Evolutionary conservation across 2,329 filamentous ascomycete species (phyloP).

Genomic region (Colletotrichum costaricense): DNA sequence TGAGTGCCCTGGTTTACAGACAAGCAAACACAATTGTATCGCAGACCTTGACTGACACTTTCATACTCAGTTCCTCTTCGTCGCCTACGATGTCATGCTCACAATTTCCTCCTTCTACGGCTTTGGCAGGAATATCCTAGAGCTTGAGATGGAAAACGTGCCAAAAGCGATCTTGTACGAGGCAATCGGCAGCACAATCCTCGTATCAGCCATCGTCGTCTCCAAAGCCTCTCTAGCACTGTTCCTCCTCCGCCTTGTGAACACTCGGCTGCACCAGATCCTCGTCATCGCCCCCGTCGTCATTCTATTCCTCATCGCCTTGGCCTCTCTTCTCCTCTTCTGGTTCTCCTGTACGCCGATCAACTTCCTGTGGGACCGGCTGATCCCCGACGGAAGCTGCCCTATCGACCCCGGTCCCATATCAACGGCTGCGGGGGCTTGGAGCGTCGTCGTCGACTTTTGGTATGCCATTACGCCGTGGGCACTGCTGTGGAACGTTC

Average conservation of each 20-base stretch:
- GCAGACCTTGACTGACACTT: not conserved
- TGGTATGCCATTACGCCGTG: slow-evolving; percentile 55
- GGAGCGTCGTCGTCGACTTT: slow-evolving; percentile 48
- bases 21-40: not conserved
- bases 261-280: slow-evolving; percentile 12
- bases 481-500: slow-evolving; percentile 55
- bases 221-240: slow-evolving; percentile 32
- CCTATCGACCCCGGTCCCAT: slow-evolving; percentile 30
- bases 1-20: slow-evolving; percentile 3
- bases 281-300: slow-evolving; percentile 23
- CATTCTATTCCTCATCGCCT: slow-evolving; percentile 16
- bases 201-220: slow-evolving; percentile 30
- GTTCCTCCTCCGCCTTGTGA: slow-evolving; percentile 32
- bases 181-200: slow-evolving; percentile 32
- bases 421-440: slow-evolving; percentile 24
- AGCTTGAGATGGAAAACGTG: slow-evolving; percentile 6
- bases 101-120: slow-evolving; percentile 28
- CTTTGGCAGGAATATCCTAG: slow-evolving; percentile 28
- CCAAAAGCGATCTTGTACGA: slow-evolving; percentile 28
- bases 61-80: slow-evolving; percentile 7
- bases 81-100: slow-evolving; percentile 32
- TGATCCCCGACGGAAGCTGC: slow-evolving; percentile 21
- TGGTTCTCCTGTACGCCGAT: slow-evolving; percentile 32
- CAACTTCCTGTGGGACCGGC: slow-evolving; percentile 29
- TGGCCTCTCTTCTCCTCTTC: slow-evolving; percentile 24